These are phyloP conservation scores for Arachnomyces sp. DNA, from an alignment of 2,329 filamentous ascomycete genomes.

Conservation along the genomic window DNA sequence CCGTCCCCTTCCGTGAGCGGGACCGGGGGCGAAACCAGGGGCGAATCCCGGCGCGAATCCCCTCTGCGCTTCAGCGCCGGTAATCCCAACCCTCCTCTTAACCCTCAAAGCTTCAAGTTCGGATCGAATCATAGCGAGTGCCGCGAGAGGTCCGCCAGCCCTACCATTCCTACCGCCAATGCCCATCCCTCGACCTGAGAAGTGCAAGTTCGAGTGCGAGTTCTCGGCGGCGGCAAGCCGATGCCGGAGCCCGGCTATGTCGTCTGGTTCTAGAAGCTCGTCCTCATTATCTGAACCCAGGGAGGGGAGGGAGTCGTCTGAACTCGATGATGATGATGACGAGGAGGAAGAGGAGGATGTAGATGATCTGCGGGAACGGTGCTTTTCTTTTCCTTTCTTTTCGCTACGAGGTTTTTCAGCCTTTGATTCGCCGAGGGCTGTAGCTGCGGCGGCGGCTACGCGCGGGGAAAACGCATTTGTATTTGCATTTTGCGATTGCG, in stretches of 20 bases:
- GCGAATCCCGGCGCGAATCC: no score
- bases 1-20: no score
- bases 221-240: conserved; percentile 5
- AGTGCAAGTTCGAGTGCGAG: conserved; percentile 7
- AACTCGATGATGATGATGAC: conserved; percentile 9
- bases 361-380: conserved; percentile 6
- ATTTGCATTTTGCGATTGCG: no score
- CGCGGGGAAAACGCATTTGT: conserved; percentile 3
- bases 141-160: no score
- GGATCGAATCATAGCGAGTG: no score
- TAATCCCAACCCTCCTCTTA: no score
- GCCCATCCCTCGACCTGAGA: conserved; percentile 7
- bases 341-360: conserved; percentile 10
- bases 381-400: background rate
- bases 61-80: no score
- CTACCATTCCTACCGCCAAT: conserved; percentile 2
- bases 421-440: conserved; percentile 33
- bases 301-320: conserved; percentile 3
- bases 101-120: background rate
- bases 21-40: no score
- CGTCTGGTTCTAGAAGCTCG: background rate
- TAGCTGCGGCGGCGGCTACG: conserved; percentile 23
- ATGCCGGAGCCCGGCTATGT: conserved; percentile 1
- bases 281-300: background rate
- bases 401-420: conserved; percentile 7